Percentiles rank a stretch among this genome's conserved stretches.
Conservation (phyloP, 140 eudicot species). For the Erigeron philadelphicus region DNA sequence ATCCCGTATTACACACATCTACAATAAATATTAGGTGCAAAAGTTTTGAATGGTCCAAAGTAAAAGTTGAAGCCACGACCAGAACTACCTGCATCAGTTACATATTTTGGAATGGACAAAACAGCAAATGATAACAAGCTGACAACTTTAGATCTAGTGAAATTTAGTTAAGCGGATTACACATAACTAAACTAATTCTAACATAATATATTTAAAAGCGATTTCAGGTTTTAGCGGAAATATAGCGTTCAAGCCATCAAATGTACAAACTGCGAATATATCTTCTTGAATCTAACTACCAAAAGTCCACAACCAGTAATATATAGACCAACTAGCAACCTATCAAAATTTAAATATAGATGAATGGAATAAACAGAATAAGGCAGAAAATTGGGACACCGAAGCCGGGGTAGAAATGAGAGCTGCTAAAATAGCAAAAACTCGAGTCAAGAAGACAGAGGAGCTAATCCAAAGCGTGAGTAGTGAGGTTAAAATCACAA, state of each 20-base stretch:
- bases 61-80: not conserved
- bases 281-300: not conserved
- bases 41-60: not conserved
- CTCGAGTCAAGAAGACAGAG: not conserved
- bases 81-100: not conserved
- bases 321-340: not conserved
- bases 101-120: not conserved
- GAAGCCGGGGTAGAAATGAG: not conserved
- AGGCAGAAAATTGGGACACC: not conserved
- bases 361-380: not conserved
- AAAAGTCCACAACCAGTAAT: not conserved
- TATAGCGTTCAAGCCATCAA: not conserved
- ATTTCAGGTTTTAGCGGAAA: not conserved
- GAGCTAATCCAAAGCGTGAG: no score
- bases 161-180: not conserved
- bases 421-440: not conserved
- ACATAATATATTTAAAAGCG: not conserved
- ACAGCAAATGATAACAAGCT: not conserved
- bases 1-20: not conserved
- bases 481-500: no score
- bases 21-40: not conserved
- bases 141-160: not conserved
- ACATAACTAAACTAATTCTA: not conserved
- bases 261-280: not conserved
- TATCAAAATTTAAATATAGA: not conserved